phyloP scores from a whole-genome alignment of 2,329 filamentous ascomycete genomes.

The Alternaria postmessia region DNA sequence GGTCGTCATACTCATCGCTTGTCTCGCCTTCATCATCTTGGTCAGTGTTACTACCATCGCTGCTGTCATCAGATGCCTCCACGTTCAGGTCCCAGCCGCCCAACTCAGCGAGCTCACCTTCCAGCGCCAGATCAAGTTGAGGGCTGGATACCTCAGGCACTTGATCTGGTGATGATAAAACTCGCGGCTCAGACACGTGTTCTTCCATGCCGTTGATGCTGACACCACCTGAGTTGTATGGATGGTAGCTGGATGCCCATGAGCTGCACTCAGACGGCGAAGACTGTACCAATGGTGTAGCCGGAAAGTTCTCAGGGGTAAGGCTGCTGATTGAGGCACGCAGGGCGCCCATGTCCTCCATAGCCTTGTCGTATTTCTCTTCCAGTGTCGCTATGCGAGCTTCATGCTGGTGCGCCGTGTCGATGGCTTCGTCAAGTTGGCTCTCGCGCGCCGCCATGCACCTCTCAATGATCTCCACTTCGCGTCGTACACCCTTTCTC shows the following conservation, averaged over 20 bases:
- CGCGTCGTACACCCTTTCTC: not conserved
- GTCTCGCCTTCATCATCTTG: slow-evolving; percentile 5
- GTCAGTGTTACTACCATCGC: not conserved
- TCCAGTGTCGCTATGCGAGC: slow-evolving; percentile 1
- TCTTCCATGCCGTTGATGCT: not conserved
- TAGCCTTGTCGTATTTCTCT: not conserved
- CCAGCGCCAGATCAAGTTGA: slow-evolving; percentile 2
- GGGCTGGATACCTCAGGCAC: slow-evolving; percentile 3
- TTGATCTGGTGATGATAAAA: not conserved
- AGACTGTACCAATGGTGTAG: not conserved
- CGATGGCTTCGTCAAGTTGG: slow-evolving; percentile 1
- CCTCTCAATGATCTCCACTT: not conserved
- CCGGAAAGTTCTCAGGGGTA: not conserved
- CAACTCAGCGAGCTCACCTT: slow-evolving; percentile 2
- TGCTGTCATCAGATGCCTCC: not conserved
- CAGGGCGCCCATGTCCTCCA: slow-evolving; percentile 4
- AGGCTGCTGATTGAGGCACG: not conserved
- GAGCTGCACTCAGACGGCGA: slow-evolving; percentile 2
- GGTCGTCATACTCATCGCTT: not conserved
- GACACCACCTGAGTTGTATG: not conserved
- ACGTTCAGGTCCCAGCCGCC: slow-evolving; percentile 3
- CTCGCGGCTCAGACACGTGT: not conserved
- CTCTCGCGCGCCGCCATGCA: not conserved
- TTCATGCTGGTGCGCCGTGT: not conserved
- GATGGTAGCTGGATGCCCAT: not conserved